Conservation (phyloP, 2,329 filamentous ascomycete genomes). For the Aspergillus sp. region DNA sequence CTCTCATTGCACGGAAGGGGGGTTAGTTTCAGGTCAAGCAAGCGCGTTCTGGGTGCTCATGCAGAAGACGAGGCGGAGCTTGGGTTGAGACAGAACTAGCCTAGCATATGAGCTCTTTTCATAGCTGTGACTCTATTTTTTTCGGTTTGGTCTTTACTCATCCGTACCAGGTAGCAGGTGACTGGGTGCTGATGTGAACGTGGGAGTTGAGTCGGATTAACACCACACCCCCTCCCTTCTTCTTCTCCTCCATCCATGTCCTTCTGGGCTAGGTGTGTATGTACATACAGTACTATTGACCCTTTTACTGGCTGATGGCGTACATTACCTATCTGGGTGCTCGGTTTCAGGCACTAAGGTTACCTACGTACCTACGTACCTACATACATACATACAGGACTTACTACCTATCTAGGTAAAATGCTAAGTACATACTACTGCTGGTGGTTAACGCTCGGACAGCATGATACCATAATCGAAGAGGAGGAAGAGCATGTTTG, state of each 20-base stretch:
- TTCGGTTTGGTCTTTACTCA: neutral
- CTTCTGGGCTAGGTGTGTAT: too few species aligned
- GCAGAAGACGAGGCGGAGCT: slow-evolving; percentile 17
- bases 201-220: too few species aligned
- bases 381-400: too few species aligned
- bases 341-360: too few species aligned
- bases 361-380: too few species aligned
- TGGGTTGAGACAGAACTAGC: slow-evolving; percentile 7
- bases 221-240: too few species aligned
- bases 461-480: neutral
- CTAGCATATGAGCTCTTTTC: neutral
- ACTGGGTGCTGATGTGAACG: neutral
- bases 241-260: too few species aligned
- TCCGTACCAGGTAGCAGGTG: neutral
- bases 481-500: neutral
- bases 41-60: slow-evolving; percentile 10
- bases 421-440: neutral
- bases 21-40: slow-evolving; percentile 1
- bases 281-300: too few species aligned
- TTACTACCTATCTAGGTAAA: too few species aligned
- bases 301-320: too few species aligned
- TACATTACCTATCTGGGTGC: too few species aligned
- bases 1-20: neutral
- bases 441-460: neutral
- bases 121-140: slow-evolving; percentile 1